Conservation (phyloP, 2,329 filamentous ascomycete genomes). For the Aspergillus chevalieri region DNA sequence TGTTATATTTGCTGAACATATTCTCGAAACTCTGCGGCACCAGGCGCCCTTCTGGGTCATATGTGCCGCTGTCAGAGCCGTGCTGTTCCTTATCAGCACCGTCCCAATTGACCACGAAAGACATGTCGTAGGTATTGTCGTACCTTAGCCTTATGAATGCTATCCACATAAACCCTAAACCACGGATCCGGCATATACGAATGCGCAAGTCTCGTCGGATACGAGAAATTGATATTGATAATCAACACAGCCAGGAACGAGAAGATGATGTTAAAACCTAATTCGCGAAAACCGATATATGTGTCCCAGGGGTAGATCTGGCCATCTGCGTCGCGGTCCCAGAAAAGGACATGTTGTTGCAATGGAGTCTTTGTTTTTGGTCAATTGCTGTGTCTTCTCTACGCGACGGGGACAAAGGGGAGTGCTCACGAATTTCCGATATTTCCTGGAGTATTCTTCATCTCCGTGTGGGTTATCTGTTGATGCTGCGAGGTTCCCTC, state of each 20-base stretch:
- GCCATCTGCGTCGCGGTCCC: constrained; percentile 38
- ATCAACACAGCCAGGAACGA: constrained; percentile 36
- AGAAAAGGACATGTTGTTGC: constrained; percentile 40
- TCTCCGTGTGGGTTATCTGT: neutral
- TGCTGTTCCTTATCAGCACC: neutral
- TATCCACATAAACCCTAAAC: constrained; percentile 33
- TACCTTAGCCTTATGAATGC: constrained; percentile 40
- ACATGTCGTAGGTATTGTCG: neutral
- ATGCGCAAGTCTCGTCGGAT: constrained; percentile 36
- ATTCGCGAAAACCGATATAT: constrained; percentile 34
- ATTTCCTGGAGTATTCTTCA: neutral
- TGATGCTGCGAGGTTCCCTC: neutral
- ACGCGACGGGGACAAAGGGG: neutral
- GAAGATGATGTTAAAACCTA: constrained; percentile 38
- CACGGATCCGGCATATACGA: constrained; percentile 33
- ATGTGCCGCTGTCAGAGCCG: constrained; percentile 34
- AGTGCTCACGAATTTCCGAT: neutral
- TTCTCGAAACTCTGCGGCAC: constrained; percentile 45
- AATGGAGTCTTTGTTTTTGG: constrained; percentile 24
- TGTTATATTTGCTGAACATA: constrained; percentile 43
- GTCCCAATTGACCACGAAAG: neutral
- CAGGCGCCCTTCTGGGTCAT: constrained; percentile 43
- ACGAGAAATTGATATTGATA: constrained; percentile 40
- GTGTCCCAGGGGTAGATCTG: constrained; percentile 37
- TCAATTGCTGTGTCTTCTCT: neutral